phyloP scores from a whole-genome alignment of 2,329 filamentous ascomycete genomes.

The Colletotrichum sublineola region DNA sequence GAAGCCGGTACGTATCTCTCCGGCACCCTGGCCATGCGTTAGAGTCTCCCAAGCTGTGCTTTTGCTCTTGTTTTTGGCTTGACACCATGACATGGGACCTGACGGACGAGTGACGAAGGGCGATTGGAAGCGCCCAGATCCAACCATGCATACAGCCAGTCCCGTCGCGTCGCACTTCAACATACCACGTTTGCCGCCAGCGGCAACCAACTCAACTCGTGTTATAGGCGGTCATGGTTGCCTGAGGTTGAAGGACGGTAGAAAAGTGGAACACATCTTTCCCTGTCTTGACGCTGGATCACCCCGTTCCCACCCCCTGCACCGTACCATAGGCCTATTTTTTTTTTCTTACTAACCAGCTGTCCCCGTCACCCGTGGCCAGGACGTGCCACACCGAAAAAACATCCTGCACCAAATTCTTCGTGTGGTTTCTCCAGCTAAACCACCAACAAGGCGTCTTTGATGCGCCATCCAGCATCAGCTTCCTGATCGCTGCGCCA shows the following conservation, averaged over 20 bases:
- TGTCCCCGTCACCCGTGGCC: conserved; percentile 33
- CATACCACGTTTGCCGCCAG: background rate
- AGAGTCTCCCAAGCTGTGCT: background rate
- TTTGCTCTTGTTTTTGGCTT: background rate
- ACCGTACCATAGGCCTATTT: conserved; percentile 13
- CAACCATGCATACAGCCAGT: conserved; percentile 5
- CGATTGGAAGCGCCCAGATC: conserved; percentile 24
- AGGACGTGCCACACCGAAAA: conserved; percentile 41
- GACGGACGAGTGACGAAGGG: background rate
- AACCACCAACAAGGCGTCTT: conserved; percentile 32
- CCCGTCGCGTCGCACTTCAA: background rate
- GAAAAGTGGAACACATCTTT: conserved; percentile 15
- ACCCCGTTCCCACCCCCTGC: conserved; percentile 22
- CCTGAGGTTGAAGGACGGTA: conserved; percentile 32
- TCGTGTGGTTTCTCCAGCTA: conserved; percentile 27
- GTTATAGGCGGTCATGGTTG: conserved; percentile 17
- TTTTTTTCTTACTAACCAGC: conserved; percentile 19
- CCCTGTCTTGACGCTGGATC: background rate
- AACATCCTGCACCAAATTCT: conserved; percentile 39
- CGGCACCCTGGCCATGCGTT: background rate
- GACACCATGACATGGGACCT: conserved; percentile 1
- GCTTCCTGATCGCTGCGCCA: conserved; percentile 38
- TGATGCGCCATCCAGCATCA: conserved; percentile 40
- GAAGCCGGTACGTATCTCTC: background rate
- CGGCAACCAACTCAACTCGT: conserved; percentile 3